phyloP scores from a whole-genome alignment of 2,329 filamentous ascomycete species.

The Rutstroemia sydowiana region DNA sequence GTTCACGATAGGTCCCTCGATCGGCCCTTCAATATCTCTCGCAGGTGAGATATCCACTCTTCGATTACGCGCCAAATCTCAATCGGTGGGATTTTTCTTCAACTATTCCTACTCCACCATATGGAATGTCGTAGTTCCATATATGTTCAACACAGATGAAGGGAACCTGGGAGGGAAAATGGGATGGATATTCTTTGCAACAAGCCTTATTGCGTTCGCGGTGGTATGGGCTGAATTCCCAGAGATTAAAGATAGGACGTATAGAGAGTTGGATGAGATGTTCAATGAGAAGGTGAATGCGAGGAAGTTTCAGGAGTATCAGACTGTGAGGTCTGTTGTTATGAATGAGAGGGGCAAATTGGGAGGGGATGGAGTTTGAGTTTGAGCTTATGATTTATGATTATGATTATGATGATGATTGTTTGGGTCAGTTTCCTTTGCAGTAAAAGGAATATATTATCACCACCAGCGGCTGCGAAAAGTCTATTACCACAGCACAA shows the following conservation, averaged over 20 bases:
- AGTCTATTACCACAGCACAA: too few species aligned
- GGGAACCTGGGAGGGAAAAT: not conserved
- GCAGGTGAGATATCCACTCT: not conserved
- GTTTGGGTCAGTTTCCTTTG: too few species aligned
- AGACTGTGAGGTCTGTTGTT: not conserved
- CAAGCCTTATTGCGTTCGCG: not conserved
- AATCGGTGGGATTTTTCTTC: not conserved
- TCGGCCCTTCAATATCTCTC: not conserved
- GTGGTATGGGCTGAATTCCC: not conserved
- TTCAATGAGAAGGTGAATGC: not conserved
- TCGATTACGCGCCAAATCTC: not conserved
- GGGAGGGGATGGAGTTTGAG: not conserved
- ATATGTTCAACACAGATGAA: constrained; percentile 1
- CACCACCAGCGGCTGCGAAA: too few species aligned
- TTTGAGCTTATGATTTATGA: too few species aligned
- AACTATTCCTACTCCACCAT: not conserved
- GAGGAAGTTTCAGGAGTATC: not conserved
- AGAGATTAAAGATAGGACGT: not conserved
- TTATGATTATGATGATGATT: too few species aligned
- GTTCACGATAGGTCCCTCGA: not conserved
- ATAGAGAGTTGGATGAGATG: constrained; percentile 1
- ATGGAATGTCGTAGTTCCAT: constrained; percentile 1
- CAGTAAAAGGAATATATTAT: too few species aligned
- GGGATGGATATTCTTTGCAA: not conserved
- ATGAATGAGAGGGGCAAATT: not conserved